phyloP scores from a whole-genome alignment of 495 filamentous ascomycete genomes.

The Hypoxylon intermedium region DNA sequence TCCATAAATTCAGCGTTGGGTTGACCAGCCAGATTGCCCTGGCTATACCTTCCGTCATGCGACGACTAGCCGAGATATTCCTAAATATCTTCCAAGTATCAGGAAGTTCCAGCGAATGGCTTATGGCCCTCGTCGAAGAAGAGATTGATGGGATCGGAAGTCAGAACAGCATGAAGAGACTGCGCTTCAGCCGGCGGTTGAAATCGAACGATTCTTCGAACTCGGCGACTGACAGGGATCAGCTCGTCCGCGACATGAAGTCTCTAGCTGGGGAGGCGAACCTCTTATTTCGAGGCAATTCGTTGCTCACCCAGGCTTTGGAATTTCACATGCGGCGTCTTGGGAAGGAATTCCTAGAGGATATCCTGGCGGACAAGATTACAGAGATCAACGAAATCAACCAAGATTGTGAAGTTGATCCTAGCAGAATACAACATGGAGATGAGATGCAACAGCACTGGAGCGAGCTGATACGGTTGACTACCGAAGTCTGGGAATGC shows the following conservation, averaged over 20 bases:
- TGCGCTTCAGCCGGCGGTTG: constrained; percentile 77
- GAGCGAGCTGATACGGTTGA: constrained; percentile 76
- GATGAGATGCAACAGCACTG: constrained; percentile 87
- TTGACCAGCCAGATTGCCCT: constrained; percentile 85
- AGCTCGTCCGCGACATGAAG: constrained; percentile 67
- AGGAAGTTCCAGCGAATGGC: constrained; percentile 86
- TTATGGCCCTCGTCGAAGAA: constrained; percentile 91
- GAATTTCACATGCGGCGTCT: constrained; percentile 95
- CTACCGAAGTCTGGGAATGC: constrained; percentile 81
- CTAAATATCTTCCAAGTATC: constrained; percentile 96
- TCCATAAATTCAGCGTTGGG: constrained; percentile 83
- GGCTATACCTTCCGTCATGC: constrained; percentile 76
- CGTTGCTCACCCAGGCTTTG: constrained; percentile 89
- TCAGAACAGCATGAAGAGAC: constrained; percentile 70
- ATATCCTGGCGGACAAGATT: constrained; percentile 84
- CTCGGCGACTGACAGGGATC: constrained; percentile 59
- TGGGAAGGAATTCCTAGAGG: constrained; percentile 91
- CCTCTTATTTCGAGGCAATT: constrained; percentile 94
- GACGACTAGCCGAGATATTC: constrained; percentile 81
- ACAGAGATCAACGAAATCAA: constrained; percentile 86
- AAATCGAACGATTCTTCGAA: constrained; percentile 81
- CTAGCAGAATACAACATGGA: constrained; percentile 69
- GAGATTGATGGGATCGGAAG: constrained; percentile 94
- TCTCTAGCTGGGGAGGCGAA: constrained; percentile 82
- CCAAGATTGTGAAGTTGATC: constrained; percentile 94